Conservation (phyloP, 139 green algal species). For the Astrephomene gubernaculifera region DNA sequence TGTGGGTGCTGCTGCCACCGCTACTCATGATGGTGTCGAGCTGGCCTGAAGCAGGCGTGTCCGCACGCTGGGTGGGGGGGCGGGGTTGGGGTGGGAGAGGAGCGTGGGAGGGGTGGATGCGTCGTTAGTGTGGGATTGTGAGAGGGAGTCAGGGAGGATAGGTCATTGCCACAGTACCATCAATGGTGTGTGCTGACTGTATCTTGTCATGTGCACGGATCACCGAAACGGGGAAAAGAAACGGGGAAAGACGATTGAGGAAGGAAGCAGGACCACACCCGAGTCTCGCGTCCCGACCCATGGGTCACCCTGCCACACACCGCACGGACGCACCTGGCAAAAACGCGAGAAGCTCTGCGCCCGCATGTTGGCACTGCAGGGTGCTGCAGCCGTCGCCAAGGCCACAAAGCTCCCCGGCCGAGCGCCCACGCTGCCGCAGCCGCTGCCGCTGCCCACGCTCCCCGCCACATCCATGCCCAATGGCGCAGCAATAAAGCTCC, state of each 20-base stretch:
- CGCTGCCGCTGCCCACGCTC: neutral
- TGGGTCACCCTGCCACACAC: neutral
- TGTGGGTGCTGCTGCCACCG: too few relatives aligned
- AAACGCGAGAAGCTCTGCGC: conserved; percentile 11
- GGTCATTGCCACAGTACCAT: neutral
- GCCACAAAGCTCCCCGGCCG: neutral
- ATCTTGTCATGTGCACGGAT: neutral
- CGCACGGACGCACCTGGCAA: neutral
- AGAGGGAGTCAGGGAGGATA: neutral
- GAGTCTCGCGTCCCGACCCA: too few relatives aligned
- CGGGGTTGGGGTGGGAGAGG: too few relatives aligned
- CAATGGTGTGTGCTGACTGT: neutral
- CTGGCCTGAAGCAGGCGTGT: too few relatives aligned
- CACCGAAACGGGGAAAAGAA: too few relatives aligned
- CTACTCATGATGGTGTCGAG: too few relatives aligned
- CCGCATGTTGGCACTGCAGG: neutral
- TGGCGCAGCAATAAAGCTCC: neutral
- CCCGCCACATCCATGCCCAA: neutral
- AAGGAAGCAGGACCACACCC: too few relatives aligned
- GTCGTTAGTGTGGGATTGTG: too few relatives aligned
- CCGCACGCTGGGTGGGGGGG: too few relatives aligned
- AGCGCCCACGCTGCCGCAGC: neutral
- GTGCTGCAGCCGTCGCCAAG: neutral
- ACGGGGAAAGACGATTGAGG: too few relatives aligned
- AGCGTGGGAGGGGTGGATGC: too few relatives aligned